Base-by-base conservation (phyloP, 2,329 filamentous ascomycete genomes). In the Aspergillus vadensis region DNA sequence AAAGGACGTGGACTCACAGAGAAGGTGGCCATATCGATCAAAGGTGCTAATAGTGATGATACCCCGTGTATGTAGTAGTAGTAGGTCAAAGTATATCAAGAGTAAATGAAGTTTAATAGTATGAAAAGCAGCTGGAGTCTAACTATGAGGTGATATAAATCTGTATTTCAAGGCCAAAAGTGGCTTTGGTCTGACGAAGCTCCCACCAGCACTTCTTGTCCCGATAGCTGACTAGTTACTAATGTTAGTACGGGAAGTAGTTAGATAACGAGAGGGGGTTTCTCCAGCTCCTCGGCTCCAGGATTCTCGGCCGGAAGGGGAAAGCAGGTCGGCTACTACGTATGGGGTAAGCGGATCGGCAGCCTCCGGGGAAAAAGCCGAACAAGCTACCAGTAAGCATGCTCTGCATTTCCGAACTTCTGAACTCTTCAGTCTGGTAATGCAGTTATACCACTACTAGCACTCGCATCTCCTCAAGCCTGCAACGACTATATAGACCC, bases 301-400 rank as follows among this genome's bases (percentile, higher is more conserved):
- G 50, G 47, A 38, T 52, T 70, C 62, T 73, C 69, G 70, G 71
- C 68, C 70, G 71, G 70, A 63, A 71, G 65, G 50, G 17, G 21
- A 25, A 19, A 17, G 30, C 14, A 21, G 50, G 17, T 39, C 38
- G 27, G 50, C 30, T 50, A 30, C 47, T 50, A 12, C 47, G 47
- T 50, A 50, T 44, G 41, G 41, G 41, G 41, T 44, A 44, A 44
- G 41, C 41, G 41, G 41, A 50, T 50, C 47, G 27, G 23, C 47
- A 30, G n/a, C 9, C 47, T n/a, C 23, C 27, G 47, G 47, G 23
- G 14, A 14, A 17, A 44, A 44, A 44, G 41, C 41, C 41, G 41
- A 21, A 12, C 41, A 43, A 43, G 41, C 30, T 32, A n/a, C 17
- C 10, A 30, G 27, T 21, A 53, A 25, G 50, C 12, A 49, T 49